Base-by-base conservation (phyloP, 805 yeast genomes). In the Candida rishiriensis region DNA sequence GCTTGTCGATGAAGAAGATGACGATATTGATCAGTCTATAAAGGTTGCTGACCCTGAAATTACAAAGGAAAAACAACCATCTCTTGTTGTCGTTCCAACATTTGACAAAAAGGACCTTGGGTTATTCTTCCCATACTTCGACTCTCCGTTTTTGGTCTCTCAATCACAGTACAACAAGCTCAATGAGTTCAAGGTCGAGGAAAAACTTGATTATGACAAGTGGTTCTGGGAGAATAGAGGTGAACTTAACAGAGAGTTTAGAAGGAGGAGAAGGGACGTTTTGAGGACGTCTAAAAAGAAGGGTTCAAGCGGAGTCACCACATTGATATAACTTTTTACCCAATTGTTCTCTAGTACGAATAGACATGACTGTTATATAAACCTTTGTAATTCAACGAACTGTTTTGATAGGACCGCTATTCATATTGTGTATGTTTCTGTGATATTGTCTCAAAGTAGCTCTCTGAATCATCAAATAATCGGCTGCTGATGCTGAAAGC, bases 211-310 rank as follows among this genome's bases (percentile, higher is more conserved):
- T 10, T 89, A 91, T 78, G 88, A 83, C 39, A 66, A 73, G 35
- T 81, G 85, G 76, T 91, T 90, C 63, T 88, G 87, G 83, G 85
- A 80, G 37, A 78, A 81, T 60, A 77, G 98, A 63, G 90, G 91
- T 34, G 86, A 81, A 42, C 73, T 89, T 72, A 81, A 83, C 48
- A 76, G 85, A 49, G 87, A 82, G 43, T 78, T 90, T 62, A 83
- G 84, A 58, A 75, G 83, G 53, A 74, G 86, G 48, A 80, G 81
- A 59, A 76, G 91, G 64, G 97, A 90, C 55, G 86, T 78, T 5
- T 39, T 75, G 41, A 75, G 89, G 53, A 79, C 73, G 50, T 56
- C 72, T 53, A 77, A 75, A 53, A 83, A 81, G 65, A 74, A 60
- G 49, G 44, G 43, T 13, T 21, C 26, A 21, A 21, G 26, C 7